Base-by-base conservation (phyloP, 768 basidiomycete genomes). In the Termitomyces sp. region DNA sequence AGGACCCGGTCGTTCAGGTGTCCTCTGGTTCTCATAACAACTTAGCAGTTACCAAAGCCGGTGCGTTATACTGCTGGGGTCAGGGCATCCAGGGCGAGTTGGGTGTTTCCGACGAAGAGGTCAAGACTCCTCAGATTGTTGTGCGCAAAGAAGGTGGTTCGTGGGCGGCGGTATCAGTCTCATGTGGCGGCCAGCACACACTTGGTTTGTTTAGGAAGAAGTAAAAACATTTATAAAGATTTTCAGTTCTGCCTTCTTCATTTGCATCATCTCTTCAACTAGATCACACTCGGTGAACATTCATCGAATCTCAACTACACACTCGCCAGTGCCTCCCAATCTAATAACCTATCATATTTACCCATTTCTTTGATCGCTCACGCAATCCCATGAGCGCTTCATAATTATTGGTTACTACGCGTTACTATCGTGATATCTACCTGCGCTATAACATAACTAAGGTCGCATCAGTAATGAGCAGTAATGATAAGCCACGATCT, bases 131-230 rank as follows among this genome's bases (percentile, higher is more conserved):
- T 0, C 82, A 73, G 41, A 75, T 80, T 18, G 80, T 91, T 44
- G 90, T 92, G 24, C 82, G 87, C 49, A 83, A 80, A 68, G 85
- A 86, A 64, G 90, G 90, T 15, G 86, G 86, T 18, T 74, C 79
- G 6, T 89, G 86, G 86, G 79, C 80, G 42, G 85, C 88, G 16
- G 67, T 82, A 24, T 76, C 79, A 22, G 85, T 84, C 37, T 79
- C 86, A 1, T 91, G 89, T 68, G 90, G 90, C 34, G 90, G 90
- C 3, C 90, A 92, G 66, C 90, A 92, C 66, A 84, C 87, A 2
- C 66, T 91, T 20, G 89, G 85, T 33, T 72, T 90, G 56, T 82
- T 90, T 69, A 82, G 85, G 66, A 87, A 83, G 67, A 88, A 85
- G 68, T 65, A 68, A 62, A 62, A 26, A 57, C 39, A 18, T 20